Evolutionary conservation across 345 rosid genomes (phyloP).

Genomic region (Microcos paniculata): DNA sequence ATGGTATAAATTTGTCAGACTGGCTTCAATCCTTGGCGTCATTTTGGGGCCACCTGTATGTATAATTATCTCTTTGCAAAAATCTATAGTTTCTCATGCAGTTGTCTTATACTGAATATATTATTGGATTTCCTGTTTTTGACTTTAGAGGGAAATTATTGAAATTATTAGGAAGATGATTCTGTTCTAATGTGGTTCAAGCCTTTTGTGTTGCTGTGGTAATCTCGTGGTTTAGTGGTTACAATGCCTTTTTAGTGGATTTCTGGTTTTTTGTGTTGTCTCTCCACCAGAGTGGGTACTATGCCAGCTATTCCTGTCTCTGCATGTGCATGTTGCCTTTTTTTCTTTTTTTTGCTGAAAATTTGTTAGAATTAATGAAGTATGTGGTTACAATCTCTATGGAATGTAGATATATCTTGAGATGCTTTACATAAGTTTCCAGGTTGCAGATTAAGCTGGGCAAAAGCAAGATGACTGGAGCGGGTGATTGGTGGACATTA

Average conservation of each 20-base stretch:
- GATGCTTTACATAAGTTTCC: constrained; percentile 42
- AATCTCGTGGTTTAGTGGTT: neutral
- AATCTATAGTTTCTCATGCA: constrained; percentile 7
- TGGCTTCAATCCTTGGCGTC: constrained; percentile 99
- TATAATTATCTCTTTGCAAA: constrained; percentile 33
- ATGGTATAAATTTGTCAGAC: constrained; percentile 96
- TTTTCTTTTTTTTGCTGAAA: neutral
- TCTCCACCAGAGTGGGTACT: neutral
- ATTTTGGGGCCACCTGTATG: constrained; percentile 99
- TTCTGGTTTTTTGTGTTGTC: neutral
- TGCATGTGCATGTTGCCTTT: neutral
- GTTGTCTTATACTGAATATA: neutral
- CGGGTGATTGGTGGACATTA: constrained; percentile 33
- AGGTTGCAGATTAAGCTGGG: constrained; percentile 38
- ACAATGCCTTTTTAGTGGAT: neutral
- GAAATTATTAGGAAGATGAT: neutral
- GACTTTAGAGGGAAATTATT: neutral
- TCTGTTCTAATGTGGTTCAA: neutral
- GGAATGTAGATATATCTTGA: constrained; percentile 34
- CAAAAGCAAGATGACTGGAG: constrained; percentile 34
- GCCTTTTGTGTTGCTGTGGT: neutral
- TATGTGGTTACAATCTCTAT: constrained; percentile 2
- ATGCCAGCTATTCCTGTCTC: neutral
- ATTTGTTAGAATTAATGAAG: neutral
- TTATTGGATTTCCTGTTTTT: neutral